Conservation (phyloP, 2,329 filamentous ascomycete genomes). For the Cordyceps militaris region DNA sequence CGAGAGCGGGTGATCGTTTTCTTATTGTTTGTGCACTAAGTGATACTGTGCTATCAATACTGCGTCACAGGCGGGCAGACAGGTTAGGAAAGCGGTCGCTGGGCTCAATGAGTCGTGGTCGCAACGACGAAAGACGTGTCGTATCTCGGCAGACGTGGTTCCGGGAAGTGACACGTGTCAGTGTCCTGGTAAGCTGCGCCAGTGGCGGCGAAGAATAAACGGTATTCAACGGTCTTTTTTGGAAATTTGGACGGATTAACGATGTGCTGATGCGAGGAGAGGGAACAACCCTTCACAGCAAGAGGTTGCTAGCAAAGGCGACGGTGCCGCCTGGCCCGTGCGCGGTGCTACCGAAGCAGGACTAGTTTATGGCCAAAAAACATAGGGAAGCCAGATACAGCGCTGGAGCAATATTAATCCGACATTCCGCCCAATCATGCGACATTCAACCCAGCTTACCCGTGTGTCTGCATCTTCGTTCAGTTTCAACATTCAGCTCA, state of each 20-base stretch:
- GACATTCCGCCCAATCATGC: constrained; percentile 1
- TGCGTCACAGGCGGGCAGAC: neutral
- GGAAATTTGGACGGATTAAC: neutral
- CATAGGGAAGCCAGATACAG: neutral
- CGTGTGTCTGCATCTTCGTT: neutral
- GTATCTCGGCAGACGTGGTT: neutral
- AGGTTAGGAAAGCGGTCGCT: neutral
- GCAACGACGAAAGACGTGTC: neutral
- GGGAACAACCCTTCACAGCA: neutral
- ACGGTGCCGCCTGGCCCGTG: constrained; percentile 2
- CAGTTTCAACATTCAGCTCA: neutral
- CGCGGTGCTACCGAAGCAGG: neutral
- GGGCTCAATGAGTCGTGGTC: neutral
- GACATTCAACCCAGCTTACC: constrained; percentile 12
- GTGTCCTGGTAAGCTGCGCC: neutral
- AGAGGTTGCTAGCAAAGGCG: constrained; percentile 1
- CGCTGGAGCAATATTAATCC: constrained; percentile 9
- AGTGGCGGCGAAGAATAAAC: neutral
- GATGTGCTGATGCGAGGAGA: neutral
- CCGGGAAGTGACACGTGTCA: no score
- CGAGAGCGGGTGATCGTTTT: no score
- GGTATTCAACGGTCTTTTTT: no score
- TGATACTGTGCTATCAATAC: constrained; percentile 5
- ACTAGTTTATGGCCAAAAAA: neutral
- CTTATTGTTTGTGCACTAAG: neutral